Conservation (phyloP, 2,329 filamentous ascomycete species). For the Domatiomyces catenatus region DNA sequence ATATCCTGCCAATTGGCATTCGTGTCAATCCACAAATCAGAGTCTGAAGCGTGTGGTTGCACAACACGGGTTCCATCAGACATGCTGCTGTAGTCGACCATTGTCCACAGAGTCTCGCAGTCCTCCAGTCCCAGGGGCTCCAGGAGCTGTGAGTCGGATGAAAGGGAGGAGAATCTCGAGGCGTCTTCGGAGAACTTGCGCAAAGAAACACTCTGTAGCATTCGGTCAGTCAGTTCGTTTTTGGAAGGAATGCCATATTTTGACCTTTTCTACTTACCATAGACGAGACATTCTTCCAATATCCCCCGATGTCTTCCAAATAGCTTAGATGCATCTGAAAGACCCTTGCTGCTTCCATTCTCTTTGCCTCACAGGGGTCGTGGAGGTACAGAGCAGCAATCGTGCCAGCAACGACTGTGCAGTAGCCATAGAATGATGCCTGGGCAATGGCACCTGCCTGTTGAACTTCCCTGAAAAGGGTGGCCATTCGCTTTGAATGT, state of each 20-base stretch:
- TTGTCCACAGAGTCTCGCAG: conserved; percentile 2
- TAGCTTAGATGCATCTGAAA: conserved; percentile 1
- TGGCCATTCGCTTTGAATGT: conserved; percentile 20
- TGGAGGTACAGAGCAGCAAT: conserved; percentile 3
- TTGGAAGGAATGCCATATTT: neutral
- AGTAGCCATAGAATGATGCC: conserved; percentile 23
- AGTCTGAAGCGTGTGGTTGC: neutral
- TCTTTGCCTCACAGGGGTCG: neutral
- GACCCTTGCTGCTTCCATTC: neutral
- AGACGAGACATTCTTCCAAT: conserved; percentile 3
- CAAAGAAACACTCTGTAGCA: neutral
- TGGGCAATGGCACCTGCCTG: conserved; percentile 14
- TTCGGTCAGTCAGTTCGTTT: neutral
- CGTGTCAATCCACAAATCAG: neutral
- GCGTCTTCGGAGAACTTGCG: neutral
- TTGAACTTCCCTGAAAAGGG: conserved; percentile 16
- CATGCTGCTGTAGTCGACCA: conserved; percentile 6
- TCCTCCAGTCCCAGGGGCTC: neutral
- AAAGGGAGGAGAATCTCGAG: neutral
- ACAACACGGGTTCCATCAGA: conserved; percentile 1
- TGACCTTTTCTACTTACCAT: conserved; percentile 1
- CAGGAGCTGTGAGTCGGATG: neutral
- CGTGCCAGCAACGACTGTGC: conserved; percentile 19
- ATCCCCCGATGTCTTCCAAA: conserved; percentile 1
- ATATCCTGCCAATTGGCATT: no score